Conservation (phyloP, 257 asterid species). For the Schizonepeta tenuifolia region DNA sequence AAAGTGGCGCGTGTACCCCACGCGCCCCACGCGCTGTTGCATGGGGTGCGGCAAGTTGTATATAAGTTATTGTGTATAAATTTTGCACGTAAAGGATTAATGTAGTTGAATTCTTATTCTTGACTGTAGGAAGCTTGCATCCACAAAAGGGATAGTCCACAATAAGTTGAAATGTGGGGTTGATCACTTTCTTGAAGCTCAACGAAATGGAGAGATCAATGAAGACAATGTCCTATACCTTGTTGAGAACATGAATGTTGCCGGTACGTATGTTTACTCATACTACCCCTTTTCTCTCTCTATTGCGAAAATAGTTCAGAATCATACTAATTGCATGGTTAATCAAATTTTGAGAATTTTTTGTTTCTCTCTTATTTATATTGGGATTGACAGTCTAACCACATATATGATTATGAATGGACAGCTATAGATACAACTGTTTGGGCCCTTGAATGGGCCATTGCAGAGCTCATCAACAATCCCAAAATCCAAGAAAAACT, state of each 20-base stretch:
- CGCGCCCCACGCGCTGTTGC: too few relatives aligned
- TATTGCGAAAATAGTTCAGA: too few relatives aligned
- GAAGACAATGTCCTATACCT: constrained; percentile 72
- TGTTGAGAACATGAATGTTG: constrained; percentile 76
- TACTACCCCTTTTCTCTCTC: too few relatives aligned
- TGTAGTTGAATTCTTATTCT: neutral
- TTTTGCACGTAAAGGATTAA: neutral
- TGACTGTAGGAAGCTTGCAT: constrained; percentile 48
- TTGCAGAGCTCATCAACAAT: constrained; percentile 74
- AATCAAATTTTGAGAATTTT: too few relatives aligned
- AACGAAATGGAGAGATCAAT: constrained; percentile 67
- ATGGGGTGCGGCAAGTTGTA: too few relatives aligned
- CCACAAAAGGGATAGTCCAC: constrained; percentile 35
- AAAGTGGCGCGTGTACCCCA: too few relatives aligned
- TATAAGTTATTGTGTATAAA: too few relatives aligned
- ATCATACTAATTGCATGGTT: too few relatives aligned
- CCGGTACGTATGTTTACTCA: constrained; percentile 42
- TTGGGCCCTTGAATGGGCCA: constrained; percentile 85
- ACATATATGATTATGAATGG: neutral
- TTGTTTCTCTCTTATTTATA: too few relatives aligned
- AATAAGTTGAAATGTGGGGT: constrained; percentile 58
- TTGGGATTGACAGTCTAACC: too few relatives aligned
- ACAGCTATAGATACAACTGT: constrained; percentile 86
- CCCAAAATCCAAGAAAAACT: constrained; percentile 69
- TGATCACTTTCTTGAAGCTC: constrained; percentile 76